phyloP scores from a whole-genome alignment of 352 stramenopile genomes.

The Phytopythium vexans region DNA sequence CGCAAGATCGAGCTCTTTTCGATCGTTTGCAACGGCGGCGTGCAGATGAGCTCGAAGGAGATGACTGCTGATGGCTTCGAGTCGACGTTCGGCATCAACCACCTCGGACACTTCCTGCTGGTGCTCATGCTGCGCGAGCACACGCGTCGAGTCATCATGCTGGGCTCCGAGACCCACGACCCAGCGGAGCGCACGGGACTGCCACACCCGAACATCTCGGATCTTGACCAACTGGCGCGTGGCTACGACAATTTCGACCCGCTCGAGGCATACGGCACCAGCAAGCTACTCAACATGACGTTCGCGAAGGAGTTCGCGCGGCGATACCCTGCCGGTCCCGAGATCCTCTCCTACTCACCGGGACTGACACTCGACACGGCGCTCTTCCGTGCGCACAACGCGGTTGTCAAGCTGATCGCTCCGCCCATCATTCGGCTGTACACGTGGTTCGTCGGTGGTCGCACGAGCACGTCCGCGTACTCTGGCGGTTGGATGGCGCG shows the following conservation, averaged over 20 bases:
- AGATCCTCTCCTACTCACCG: constrained; percentile 30
- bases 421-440: constrained; percentile 23
- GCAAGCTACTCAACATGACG: constrained; percentile 43
- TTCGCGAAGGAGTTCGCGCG: constrained; percentile 40
- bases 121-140: too few relatives aligned
- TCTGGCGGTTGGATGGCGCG: constrained; percentile 32
- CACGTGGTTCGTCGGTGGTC: constrained; percentile 15
- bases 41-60: constrained; percentile 4
- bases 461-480: constrained; percentile 23
- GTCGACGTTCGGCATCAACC: constrained; percentile 2
- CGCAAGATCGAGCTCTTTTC: constrained; percentile 8
- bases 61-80: constrained; percentile 2
- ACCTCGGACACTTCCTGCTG: too few relatives aligned
- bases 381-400: constrained; percentile 29
- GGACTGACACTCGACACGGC: constrained; percentile 37
- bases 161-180: too few relatives aligned
- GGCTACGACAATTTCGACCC: constrained; percentile 12
- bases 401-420: constrained; percentile 25
- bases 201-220: too few relatives aligned
- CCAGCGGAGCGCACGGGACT: too few relatives aligned
- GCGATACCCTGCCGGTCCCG: constrained; percentile 8
- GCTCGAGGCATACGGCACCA: constrained; percentile 25
- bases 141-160: too few relatives aligned
- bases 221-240: too few relatives aligned
- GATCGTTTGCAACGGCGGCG: constrained; percentile 4